phyloP scores from a whole-genome alignment of 2,329 filamentous ascomycete genomes.

The Stachybotrys chartarum region DNA sequence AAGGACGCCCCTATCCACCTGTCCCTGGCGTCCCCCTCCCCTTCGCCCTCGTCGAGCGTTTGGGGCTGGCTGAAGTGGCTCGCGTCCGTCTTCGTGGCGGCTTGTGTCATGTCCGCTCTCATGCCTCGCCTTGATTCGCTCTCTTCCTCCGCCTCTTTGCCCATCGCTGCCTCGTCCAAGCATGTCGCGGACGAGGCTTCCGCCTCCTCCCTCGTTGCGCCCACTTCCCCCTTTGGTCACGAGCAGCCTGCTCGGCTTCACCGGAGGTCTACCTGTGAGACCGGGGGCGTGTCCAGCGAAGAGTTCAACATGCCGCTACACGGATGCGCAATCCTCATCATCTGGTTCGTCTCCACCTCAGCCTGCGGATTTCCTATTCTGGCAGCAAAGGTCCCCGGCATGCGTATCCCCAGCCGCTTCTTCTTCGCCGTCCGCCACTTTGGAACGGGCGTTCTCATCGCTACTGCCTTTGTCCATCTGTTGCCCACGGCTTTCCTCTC shows the following conservation, averaged over 20 bases:
- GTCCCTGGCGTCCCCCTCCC: conserved; percentile 17
- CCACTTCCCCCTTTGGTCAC: conserved; percentile 2
- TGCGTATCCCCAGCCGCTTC: conserved; percentile 47
- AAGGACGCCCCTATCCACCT: conserved; percentile 28
- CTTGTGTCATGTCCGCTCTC: conserved; percentile 6
- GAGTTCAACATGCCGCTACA: conserved; percentile 51
- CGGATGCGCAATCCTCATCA: conserved; percentile 47
- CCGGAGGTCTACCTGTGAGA: conserved; percentile 20
- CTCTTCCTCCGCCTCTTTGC: conserved; percentile 15
- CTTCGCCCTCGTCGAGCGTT: conserved; percentile 20
- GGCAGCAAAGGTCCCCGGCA: conserved; percentile 40
- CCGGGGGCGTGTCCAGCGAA: conserved; percentile 19
- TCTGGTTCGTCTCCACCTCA: conserved; percentile 38
- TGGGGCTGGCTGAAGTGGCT: conserved; percentile 35
- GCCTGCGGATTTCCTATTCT: conserved; percentile 48
- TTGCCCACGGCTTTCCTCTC: conserved; percentile 59
- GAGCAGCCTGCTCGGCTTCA: conserved; percentile 6
- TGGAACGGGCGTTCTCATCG: conserved; percentile 67
- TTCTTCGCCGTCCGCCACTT: conserved; percentile 60
- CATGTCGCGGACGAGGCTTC: not conserved
- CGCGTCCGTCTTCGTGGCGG: conserved; percentile 31
- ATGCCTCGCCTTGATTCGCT: not conserved
- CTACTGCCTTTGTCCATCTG: conserved; percentile 75
- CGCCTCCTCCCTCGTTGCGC: not conserved
- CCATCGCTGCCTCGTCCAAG: not conserved